phyloP scores from a whole-genome alignment of 495 filamentous ascomycete genomes.

The Podospora australis region DNA sequence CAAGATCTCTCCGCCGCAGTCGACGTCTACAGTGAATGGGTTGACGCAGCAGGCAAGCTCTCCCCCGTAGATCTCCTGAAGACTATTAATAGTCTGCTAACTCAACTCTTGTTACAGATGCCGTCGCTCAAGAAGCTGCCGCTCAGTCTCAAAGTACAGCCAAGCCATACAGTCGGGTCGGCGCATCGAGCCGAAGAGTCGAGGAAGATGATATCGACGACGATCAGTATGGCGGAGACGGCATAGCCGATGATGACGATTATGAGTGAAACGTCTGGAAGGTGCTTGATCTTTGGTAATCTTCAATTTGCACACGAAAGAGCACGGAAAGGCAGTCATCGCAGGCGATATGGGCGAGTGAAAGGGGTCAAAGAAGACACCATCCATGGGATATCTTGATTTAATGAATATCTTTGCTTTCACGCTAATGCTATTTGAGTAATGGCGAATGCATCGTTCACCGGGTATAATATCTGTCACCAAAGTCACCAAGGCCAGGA shows the following conservation, averaged over 20 bases:
- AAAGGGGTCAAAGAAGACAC: background rate
- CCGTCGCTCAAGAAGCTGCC: constrained; percentile 36
- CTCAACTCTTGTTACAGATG: constrained; percentile 30
- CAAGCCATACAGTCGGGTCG: constrained; percentile 10
- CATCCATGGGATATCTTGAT: background rate
- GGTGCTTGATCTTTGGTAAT: too few relatives aligned
- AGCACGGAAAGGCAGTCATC: background rate
- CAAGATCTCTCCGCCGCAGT: constrained; percentile 81
- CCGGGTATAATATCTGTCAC: constrained; percentile 92
- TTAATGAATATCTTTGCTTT: constrained; percentile 7
- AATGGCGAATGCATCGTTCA: constrained; percentile 30
- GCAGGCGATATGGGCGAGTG: constrained; percentile 6
- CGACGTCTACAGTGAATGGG: constrained; percentile 97
- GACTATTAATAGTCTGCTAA: too few relatives aligned
- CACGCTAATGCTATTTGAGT: background rate
- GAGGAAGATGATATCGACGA: constrained; percentile 43
- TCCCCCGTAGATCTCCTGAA: constrained; percentile 14
- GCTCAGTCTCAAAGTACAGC: too few relatives aligned
- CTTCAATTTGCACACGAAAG: background rate
- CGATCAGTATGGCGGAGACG: constrained; percentile 37
- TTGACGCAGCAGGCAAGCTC: constrained; percentile 82
- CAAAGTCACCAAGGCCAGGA: constrained; percentile 93
- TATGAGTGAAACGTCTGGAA: too few relatives aligned
- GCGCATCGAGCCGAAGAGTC: constrained; percentile 17
- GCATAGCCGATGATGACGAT: constrained; percentile 38